These are phyloP conservation scores for Sclerotinia spermophila DNA, from an alignment of 2,329 filamentous ascomycete species.

Conservation along the genomic window DNA sequence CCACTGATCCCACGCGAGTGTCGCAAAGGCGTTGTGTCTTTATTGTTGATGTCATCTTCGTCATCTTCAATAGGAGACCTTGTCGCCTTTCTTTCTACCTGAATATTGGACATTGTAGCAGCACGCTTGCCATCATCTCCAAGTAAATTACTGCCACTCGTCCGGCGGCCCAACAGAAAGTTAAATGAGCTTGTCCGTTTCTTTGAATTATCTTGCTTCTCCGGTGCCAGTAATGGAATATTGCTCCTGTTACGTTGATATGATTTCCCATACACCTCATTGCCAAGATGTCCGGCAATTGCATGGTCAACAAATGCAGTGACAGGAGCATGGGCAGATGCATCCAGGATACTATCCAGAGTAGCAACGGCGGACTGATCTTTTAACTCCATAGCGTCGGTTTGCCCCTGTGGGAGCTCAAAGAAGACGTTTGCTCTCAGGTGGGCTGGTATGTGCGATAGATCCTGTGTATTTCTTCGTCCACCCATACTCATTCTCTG, in stretches of 20 bases:
- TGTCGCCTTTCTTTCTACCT: conserved; percentile 23
- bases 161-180: conserved; percentile 39
- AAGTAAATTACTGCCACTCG: conserved; percentile 28
- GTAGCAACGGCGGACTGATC: conserved; percentile 84
- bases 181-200: conserved; percentile 48
- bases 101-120: conserved; percentile 28
- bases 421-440: conserved; percentile 91
- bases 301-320: conserved; percentile 88
- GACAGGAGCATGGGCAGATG: conserved; percentile 82
- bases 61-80: conserved; percentile 28
- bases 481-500: conserved; percentile 36
- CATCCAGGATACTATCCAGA: conserved; percentile 86
- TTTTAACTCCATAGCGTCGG: conserved; percentile 54
- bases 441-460: conserved; percentile 69
- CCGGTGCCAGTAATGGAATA: conserved; percentile 34
- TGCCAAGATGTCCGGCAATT: conserved; percentile 70
- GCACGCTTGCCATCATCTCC: conserved; percentile 25
- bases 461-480: conserved; percentile 34
- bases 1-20: conserved; percentile 22
- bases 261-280: conserved; percentile 67
- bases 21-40: conserved; percentile 27
- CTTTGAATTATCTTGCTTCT: conserved; percentile 34
- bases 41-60: conserved; percentile 29
- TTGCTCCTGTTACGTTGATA: conserved; percentile 51
- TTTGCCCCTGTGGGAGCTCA: conserved; percentile 58